Conservation (phyloP, 2,329 filamentous ascomycete species). For the Penicillium sp. region DNA sequence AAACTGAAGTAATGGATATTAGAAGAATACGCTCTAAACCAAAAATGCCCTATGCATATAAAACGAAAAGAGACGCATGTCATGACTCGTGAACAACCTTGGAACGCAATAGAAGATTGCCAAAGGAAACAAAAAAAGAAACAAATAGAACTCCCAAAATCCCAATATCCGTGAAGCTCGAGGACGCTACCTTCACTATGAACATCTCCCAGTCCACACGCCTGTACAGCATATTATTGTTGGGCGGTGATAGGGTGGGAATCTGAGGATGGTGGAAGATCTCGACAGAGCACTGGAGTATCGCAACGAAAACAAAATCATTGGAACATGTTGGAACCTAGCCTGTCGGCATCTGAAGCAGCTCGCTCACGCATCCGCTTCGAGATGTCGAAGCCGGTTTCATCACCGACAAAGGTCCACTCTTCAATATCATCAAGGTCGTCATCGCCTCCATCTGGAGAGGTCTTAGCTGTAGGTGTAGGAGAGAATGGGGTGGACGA, state of each 20-base stretch:
- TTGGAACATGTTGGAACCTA: slow-evolving; percentile 19
- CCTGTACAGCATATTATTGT: background rate
- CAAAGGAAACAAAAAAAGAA: background rate
- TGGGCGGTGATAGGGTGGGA: background rate
- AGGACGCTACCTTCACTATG: background rate
- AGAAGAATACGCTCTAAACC: background rate
- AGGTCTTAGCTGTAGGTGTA: slow-evolving; percentile 35
- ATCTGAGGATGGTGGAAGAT: background rate
- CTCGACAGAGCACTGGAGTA: background rate
- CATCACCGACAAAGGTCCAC: slow-evolving; percentile 84
- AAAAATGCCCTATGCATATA: slow-evolving; percentile 4
- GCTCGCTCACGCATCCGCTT: slow-evolving; percentile 36
- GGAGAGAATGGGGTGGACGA: slow-evolving; percentile 39
- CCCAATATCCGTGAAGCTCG: background rate
- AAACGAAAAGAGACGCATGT: slow-evolving; percentile 3
- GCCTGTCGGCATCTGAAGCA: slow-evolving; percentile 27
- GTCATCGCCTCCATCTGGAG: slow-evolving; percentile 44
- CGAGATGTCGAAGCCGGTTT: slow-evolving; percentile 49
- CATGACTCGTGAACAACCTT: slow-evolving; percentile 6
- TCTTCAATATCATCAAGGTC: slow-evolving; percentile 70
- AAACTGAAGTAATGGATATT: slow-evolving; percentile 2
- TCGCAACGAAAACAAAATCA: background rate
- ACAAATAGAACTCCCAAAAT: background rate
- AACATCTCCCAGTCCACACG: background rate
- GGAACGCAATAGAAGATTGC: background rate